Base-by-base conservation (phyloP, 371 early-diverging fungal species). In the Mycotypha africana region DNA sequence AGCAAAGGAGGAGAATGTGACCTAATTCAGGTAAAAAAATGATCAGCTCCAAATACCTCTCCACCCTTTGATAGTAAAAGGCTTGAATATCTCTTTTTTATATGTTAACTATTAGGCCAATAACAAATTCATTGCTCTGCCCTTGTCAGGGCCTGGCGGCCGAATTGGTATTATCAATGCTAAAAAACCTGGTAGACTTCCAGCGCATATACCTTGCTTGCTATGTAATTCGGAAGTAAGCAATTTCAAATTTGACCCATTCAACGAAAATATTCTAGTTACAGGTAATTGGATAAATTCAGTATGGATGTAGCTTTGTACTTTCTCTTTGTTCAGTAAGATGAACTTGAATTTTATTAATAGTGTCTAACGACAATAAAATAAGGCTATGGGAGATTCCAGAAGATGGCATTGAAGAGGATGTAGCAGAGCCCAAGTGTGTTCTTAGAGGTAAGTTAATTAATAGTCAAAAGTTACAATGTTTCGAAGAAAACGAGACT, bases 81-180 rank as follows among this genome's bases (percentile, higher is more conserved):
- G n/a, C n/a, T n/a, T n/a, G n/a, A n/a, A n/a, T n/a, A n/a, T n/a
- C n/a, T n/a, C n/a, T n/a, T n/a, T n/a, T n/a, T n/a, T n/a, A n/a
- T n/a, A n/a, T n/a, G n/a, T n/a, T n/a, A n/a, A n/a, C n/a, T n/a
- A 14, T 8, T 48, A 79, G 76, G 67, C 72, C 4, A 86, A 79
- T 37, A 33, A 55, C 25, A 72, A 68, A 44, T 84, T 78, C 25
- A 60, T 91, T 35, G 85, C 86, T 4, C 75, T 89, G 16, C 80
- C 90, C 9, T 62, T 88, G 20, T 56, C 74, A 12, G 94, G 92
- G 5, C 69, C 84, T 21, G 94, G 94, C 22, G 94, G 94, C 12
- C 79, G 89, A 38, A 51, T 93, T 19, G 88, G 78, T 2, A 70
- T 92, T 25, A 70, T 86, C 53, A 70, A 78, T n/a, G 57, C 68